Evolutionary conservation across 2,329 filamentous ascomycete species (phyloP).

Genomic region (Septoria petroselini): DNA sequence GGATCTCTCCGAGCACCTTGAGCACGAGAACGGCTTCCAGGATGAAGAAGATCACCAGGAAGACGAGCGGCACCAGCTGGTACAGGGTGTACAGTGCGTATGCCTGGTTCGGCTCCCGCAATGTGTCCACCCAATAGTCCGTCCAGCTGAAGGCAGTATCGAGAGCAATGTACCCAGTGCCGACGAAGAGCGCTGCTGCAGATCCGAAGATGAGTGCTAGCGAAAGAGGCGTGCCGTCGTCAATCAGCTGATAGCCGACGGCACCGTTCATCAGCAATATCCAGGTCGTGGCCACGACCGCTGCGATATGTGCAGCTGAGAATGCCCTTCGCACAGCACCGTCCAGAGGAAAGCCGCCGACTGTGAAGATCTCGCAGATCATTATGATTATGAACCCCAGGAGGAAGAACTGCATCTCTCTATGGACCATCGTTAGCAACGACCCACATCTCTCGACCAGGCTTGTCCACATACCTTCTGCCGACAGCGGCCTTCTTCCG

Average conservation of each 20-base stretch:
- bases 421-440: conserved; percentile 39
- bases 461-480: conserved; percentile 63
- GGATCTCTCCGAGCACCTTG: conserved; percentile 77
- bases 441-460: not conserved
- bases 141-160: conserved; percentile 90
- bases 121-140: conserved; percentile 62
- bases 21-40: conserved; percentile 82
- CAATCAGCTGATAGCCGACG: conserved; percentile 88
- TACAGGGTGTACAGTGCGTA: conserved; percentile 93
- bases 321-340: conserved; percentile 73
- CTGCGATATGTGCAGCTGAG: conserved; percentile 82
- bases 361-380: conserved; percentile 94
- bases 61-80: conserved; percentile 81
- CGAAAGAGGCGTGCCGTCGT: conserved; percentile 86
- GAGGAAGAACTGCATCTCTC: conserved; percentile 96
- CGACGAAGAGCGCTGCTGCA: conserved; percentile 70
- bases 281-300: conserved; percentile 86
- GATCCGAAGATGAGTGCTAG: conserved; percentile 71
- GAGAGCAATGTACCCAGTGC: conserved; percentile 91
- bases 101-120: conserved; percentile 57
- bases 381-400: conserved; percentile 79
- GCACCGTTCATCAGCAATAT: conserved; percentile 56
- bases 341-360: conserved; percentile 80
- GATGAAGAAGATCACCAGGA: conserved; percentile 81
- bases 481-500: conserved; percentile 91